A percentile compares a stretch with the other conserved stretches of the same genome.
Evolutionary conservation across 192 early-diverging fungal species (phyloP).

Genomic region (Geranomyces variabilis): DNA sequence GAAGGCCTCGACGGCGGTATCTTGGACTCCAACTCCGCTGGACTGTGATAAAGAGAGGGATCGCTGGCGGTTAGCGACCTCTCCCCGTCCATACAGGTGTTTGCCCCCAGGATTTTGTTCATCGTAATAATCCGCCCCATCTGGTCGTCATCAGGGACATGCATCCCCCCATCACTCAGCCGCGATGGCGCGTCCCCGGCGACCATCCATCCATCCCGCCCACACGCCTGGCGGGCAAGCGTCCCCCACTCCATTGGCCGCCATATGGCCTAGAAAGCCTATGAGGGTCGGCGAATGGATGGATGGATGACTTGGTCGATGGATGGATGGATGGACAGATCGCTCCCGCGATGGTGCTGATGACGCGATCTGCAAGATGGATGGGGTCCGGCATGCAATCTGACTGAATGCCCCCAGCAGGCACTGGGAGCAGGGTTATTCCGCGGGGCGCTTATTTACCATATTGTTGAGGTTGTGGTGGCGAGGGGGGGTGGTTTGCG

Average conservation of each 20-base stretch:
- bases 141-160: no score
- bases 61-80: no score
- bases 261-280: no score
- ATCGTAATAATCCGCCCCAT: no score
- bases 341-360: neutral
- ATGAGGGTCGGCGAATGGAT: no score
- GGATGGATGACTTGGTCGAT: neutral
- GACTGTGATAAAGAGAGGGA: slow-evolving; percentile 29
- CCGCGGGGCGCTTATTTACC: neutral
- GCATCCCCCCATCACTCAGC: no score
- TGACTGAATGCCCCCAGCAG: neutral
- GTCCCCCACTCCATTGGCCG: no score
- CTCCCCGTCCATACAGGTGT: no score
- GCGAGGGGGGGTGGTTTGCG: neutral
- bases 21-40: slow-evolving; percentile 71
- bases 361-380: slow-evolving; percentile 8
- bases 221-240: no score
- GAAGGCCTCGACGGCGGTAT: slow-evolving; percentile 65
- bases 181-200: no score
- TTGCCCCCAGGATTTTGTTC: no score
- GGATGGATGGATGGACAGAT: slow-evolving; percentile 1
- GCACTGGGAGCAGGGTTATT: neutral
- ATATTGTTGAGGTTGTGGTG: slow-evolving; percentile 9
- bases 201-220: no score
- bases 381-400: neutral